A percentile compares a stretch with the other conserved stretches of the same genome.
Conservation (phyloP, 495 filamentous ascomycete genomes). For the Opeltia flavorubescens region DNA sequence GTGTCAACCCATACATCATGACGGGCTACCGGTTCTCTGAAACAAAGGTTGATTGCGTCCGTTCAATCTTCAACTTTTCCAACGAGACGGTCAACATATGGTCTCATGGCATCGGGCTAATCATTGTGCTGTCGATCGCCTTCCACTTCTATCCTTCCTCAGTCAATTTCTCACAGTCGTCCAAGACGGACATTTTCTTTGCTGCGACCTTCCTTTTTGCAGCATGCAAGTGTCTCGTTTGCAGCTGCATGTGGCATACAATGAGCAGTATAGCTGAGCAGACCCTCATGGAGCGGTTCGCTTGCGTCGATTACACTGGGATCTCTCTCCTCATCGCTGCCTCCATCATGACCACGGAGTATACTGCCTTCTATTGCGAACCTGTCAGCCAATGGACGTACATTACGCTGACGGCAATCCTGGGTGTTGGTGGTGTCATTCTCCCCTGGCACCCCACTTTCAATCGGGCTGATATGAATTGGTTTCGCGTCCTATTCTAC, state of each 20-base stretch:
- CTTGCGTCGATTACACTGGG: constrained; percentile 96
- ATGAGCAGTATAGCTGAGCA: constrained; percentile 93
- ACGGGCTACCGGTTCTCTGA: constrained; percentile 87
- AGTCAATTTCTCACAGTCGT: constrained; percentile 72
- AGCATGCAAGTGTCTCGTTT: constrained; percentile 88
- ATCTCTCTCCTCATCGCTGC: constrained; percentile 94
- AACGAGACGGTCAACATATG: constrained; percentile 98
- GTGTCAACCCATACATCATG: constrained; percentile 85
- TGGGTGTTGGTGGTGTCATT: constrained; percentile 80
- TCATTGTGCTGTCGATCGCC: constrained; percentile 76
- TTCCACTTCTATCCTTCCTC: constrained; percentile 93
- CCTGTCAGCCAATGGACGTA: constrained; percentile 77
- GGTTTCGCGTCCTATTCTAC: constrained; percentile 86
- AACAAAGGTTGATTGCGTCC: constrained; percentile 72
- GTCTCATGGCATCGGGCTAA: constrained; percentile 78
- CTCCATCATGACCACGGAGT: constrained; percentile 96
- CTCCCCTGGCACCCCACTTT: constrained; percentile 95
- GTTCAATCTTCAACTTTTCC: constrained; percentile 65
- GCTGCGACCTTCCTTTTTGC: constrained; percentile 95
- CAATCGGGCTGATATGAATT: constrained; percentile 83
- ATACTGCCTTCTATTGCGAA: constrained; percentile 97
- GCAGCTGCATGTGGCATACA: constrained; percentile 93
- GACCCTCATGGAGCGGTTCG: constrained; percentile 81
- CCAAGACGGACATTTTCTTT: constrained; percentile 73
- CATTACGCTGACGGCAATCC: constrained; percentile 62